phyloP scores from a whole-genome alignment of 1,284 basidiomycete genomes.

The Clitocybe nebularis region DNA sequence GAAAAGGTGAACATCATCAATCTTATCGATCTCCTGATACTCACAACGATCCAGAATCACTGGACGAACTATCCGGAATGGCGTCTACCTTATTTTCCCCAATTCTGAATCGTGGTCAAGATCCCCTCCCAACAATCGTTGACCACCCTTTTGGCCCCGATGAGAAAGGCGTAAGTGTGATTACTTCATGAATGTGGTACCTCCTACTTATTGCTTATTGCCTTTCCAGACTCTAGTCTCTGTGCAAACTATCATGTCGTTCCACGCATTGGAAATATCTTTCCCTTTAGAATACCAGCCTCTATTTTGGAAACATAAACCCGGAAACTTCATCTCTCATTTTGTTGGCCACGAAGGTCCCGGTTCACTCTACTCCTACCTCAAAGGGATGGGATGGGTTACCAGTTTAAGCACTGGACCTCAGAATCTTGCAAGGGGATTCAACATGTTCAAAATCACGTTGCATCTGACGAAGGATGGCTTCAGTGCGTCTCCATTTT shows the following conservation, averaged over 20 bases:
- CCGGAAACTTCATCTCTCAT: slow-evolving; percentile 78
- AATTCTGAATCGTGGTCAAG: slow-evolving; percentile 66
- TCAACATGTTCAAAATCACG: slow-evolving; percentile 87
- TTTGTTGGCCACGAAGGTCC: slow-evolving; percentile 96
- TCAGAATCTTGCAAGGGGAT: slow-evolving; percentile 75
- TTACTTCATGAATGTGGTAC: slow-evolving; percentile 1
- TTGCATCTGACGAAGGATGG: slow-evolving; percentile 85
- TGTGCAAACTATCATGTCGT: slow-evolving; percentile 88
- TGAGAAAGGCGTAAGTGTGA: slow-evolving; percentile 67
- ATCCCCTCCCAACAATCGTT: slow-evolving; percentile 63
- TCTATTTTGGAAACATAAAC: slow-evolving; percentile 80
- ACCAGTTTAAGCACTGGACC: slow-evolving; percentile 76
- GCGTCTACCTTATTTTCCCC: slow-evolving; percentile 78
- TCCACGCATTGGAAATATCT: slow-evolving; percentile 83
- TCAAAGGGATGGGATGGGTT: slow-evolving; percentile 92
- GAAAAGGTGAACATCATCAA: slow-evolving; percentile 63
- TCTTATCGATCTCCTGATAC: slow-evolving; percentile 2
- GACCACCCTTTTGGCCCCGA: slow-evolving; percentile 77
- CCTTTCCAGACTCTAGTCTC: slow-evolving; percentile 71
- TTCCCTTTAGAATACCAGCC: slow-evolving; percentile 88
- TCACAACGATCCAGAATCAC: slow-evolving; percentile 53
- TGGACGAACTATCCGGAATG: slow-evolving; percentile 74
- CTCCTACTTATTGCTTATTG: slow-evolving; percentile 8
- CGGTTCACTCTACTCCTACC: slow-evolving; percentile 88
- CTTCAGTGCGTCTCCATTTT: slow-evolving; percentile 55